phyloP scores from a whole-genome alignment of 2,329 filamentous ascomycete species.

The Colletotrichum eleusines region DNA sequence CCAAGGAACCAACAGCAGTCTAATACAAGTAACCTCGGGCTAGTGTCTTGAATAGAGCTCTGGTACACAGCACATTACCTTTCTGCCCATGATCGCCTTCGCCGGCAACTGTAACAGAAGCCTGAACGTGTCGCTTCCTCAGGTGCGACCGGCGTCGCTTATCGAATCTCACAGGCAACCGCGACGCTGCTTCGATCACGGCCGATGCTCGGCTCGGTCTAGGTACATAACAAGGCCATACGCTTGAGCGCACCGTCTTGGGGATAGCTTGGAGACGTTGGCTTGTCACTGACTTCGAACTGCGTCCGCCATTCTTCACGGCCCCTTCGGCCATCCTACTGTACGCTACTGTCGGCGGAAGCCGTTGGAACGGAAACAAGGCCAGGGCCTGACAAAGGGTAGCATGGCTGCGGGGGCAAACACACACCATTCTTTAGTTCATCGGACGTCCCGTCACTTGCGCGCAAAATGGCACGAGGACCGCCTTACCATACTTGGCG shows the following conservation, averaged over 20 bases:
- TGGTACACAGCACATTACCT: not conserved
- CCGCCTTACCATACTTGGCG: slow-evolving; percentile 27
- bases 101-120: slow-evolving; percentile 6
- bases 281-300: not conserved
- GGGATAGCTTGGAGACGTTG: not conserved
- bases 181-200: not conserved
- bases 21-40: slow-evolving; percentile 12
- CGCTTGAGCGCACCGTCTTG: not conserved
- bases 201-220: not conserved
- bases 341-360: slow-evolving; percentile 19
- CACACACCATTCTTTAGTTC: slow-evolving; percentile 29
- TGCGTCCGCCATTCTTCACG: too few relatives aligned
- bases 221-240: not conserved
- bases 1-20: not conserved
- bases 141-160: not conserved
- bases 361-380: slow-evolving; percentile 26
- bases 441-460: slow-evolving; percentile 26
- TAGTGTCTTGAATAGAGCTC: slow-evolving; percentile 3
- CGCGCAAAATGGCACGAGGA: slow-evolving; percentile 25
- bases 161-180: not conserved
- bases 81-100: not conserved
- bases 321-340: not conserved
- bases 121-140: slow-evolving; percentile 14
- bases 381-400: slow-evolving; percentile 15
- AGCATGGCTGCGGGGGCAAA: slow-evolving; percentile 27